These are phyloP conservation scores for Pulveroboletus sp. DNA, from an alignment of 768 basidiomycete genomes.

Conservation along the genomic window DNA sequence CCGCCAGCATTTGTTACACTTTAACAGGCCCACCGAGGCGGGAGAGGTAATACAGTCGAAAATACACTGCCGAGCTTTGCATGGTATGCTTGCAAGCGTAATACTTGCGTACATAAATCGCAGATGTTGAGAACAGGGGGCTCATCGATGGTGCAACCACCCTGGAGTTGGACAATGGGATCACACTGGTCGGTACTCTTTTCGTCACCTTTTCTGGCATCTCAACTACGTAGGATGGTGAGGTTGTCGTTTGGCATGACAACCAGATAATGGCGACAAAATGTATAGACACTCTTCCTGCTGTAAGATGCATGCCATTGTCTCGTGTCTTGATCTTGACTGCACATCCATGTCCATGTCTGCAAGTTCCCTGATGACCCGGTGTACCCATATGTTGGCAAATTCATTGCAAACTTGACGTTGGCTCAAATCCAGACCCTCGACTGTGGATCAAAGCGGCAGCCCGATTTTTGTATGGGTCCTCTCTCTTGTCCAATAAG, in stretches of 20 bases:
- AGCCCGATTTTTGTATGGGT: conserved; percentile 53
- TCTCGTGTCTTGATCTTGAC: too few relatives aligned
- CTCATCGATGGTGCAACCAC: conserved; percentile 74
- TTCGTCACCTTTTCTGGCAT: background rate
- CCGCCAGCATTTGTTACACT: background rate
- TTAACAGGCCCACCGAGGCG: conserved; percentile 68
- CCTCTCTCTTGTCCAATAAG: background rate
- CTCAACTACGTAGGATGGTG: conserved; percentile 55
- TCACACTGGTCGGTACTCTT: conserved; percentile 53
- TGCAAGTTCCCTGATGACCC: conserved; percentile 55
- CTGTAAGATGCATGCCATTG: conserved; percentile 36
- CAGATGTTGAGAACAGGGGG: conserved; percentile 45
- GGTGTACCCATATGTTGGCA: conserved; percentile 73
- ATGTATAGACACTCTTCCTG: conserved; percentile 67
- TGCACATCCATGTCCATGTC: conserved; percentile 3
- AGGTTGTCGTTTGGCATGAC: conserved; percentile 81
- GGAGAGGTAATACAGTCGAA: conserved; percentile 73
- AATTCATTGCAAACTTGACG: conserved; percentile 73
- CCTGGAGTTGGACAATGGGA: conserved; percentile 75
- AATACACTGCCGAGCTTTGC: conserved; percentile 75
- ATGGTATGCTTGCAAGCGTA: conserved; percentile 43
- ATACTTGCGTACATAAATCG: conserved; percentile 8
- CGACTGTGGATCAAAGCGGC: conserved; percentile 74
- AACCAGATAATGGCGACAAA: conserved; percentile 60
- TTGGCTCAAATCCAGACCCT: conserved; percentile 76